Evolutionary conservation across 2,329 filamentous ascomycete species (phyloP).

Genomic region (Alternaria alternata): DNA sequence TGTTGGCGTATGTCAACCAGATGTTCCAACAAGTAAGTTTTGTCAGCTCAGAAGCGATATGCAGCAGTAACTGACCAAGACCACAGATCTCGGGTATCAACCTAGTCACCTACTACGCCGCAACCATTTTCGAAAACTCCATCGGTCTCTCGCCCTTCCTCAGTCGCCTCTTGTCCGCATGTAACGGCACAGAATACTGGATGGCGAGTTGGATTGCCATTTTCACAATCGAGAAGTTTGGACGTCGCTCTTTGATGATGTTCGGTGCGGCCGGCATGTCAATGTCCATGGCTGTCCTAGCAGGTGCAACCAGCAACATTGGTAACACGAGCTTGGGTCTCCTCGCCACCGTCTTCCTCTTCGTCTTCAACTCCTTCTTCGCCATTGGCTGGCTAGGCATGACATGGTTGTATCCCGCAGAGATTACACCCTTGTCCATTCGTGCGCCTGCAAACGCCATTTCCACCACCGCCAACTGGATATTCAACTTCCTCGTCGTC

Average conservation of each 20-base stretch:
- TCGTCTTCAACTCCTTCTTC: slow-evolving; percentile 93
- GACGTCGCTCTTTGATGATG: slow-evolving; percentile 50
- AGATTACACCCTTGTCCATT: slow-evolving; percentile 88
- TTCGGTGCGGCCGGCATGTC: slow-evolving; percentile 50
- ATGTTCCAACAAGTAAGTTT: slow-evolving; percentile 56
- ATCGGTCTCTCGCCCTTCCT: slow-evolving; percentile 49
- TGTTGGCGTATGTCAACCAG: slow-evolving; percentile 55
- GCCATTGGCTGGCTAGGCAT: slow-evolving; percentile 78
- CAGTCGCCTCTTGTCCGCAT: slow-evolving; percentile 50
- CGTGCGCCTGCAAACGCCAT: slow-evolving; percentile 87
- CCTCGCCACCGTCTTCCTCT: slow-evolving; percentile 77
- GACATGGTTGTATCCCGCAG: slow-evolving; percentile 72
- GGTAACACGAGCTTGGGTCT: slow-evolving; percentile 43
- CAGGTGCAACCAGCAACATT: slow-evolving; percentile 42
- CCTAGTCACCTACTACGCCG: slow-evolving; percentile 55
- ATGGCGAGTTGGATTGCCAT: slow-evolving; percentile 54
- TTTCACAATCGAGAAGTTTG: slow-evolving; percentile 52
- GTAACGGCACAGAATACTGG: slow-evolving; percentile 54
- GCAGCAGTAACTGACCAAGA: not conserved
- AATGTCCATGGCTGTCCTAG: slow-evolving; percentile 46
- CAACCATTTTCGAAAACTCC: slow-evolving; percentile 53
- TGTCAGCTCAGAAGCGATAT: too few relatives aligned
- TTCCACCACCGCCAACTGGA: slow-evolving; percentile 73
- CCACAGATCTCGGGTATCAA: slow-evolving; percentile 53
- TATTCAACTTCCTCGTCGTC: slow-evolving; percentile 67